Percentiles rank a stretch among this genome's conserved stretches.
phyloP scores from a whole-genome alignment of 23 red algal species.

The Gracilariopsis chorda region DNA sequence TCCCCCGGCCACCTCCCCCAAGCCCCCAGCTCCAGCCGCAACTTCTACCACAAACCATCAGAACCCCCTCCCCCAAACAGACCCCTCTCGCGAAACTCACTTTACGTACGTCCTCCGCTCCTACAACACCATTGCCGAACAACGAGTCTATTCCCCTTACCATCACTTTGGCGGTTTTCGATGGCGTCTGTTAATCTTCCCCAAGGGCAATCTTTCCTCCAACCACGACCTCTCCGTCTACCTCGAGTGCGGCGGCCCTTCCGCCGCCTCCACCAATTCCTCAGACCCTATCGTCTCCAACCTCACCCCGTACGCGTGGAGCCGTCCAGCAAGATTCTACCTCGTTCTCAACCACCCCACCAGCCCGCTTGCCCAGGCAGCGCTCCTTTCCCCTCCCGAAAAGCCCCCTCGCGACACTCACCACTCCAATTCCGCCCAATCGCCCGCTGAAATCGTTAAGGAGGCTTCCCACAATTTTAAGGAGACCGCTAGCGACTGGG shows the following conservation, averaged over 20 bases:
- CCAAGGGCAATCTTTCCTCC: constrained; percentile 67
- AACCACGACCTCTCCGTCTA: constrained; percentile 79
- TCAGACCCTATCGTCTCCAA: constrained; percentile 14
- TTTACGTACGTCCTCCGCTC: constrained; percentile 41
- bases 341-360: constrained; percentile 27
- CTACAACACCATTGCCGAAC: constrained; percentile 28
- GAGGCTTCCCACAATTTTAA: constrained; percentile 86
- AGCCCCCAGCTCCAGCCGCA: background rate
- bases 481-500: constrained; percentile 88
- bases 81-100: background rate
- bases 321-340: constrained; percentile 55
- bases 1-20: background rate
- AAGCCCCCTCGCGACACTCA: background rate
- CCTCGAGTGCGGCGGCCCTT: constrained; percentile 91
- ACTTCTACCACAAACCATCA: background rate
- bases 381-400: background rate
- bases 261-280: background rate
- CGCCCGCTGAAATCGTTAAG: constrained; percentile 33
- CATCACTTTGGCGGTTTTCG: constrained; percentile 71
- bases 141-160: constrained; percentile 77
- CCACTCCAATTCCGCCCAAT: background rate
- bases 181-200: constrained; percentile 97
- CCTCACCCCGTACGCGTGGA: constrained; percentile 5
- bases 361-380: background rate
- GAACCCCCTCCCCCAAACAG: background rate